Conservation (phyloP, 1,284 basidiomycete genomes). For the Austropuccinia psidii region DNA sequence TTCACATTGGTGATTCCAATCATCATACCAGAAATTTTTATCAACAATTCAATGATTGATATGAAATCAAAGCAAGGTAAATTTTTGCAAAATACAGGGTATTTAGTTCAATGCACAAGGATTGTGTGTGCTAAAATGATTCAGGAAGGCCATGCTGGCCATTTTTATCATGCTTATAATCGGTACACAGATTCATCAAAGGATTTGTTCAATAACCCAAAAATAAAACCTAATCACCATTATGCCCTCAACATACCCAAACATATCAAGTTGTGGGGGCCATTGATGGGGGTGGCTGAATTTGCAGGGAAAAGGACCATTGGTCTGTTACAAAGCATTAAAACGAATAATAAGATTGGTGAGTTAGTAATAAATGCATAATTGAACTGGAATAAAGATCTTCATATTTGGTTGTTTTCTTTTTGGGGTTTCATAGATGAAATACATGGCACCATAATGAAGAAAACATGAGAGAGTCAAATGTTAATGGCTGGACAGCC, state of each 20-base stretch:
- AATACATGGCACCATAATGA: too few species aligned
- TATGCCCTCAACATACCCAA: neutral
- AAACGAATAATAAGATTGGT: slow-evolving; percentile 13
- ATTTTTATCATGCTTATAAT: neutral
- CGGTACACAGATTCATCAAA: neutral
- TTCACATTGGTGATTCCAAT: slow-evolving; percentile 16
- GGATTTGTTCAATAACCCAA: neutral
- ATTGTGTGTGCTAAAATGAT: neutral
- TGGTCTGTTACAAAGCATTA: slow-evolving; percentile 8
- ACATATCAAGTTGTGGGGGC: neutral
- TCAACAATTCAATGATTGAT: neutral
- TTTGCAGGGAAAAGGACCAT: neutral
- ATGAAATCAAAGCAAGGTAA: neutral
- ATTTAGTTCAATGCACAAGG: neutral
- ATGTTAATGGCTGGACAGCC: too few species aligned
- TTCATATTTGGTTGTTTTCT: too few species aligned
- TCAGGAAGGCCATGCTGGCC: neutral
- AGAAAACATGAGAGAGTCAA: too few species aligned
- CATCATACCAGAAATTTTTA: neutral
- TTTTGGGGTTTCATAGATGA: too few species aligned
- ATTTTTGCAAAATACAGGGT: neutral
- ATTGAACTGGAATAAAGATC: too few species aligned
- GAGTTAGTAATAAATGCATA: too few species aligned
- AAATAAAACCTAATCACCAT: slow-evolving; percentile 9
- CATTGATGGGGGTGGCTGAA: neutral